These are phyloP conservation scores for Rutstroemia sp. DNA, from an alignment of 2,329 filamentous ascomycete species.

Conservation along the genomic window DNA sequence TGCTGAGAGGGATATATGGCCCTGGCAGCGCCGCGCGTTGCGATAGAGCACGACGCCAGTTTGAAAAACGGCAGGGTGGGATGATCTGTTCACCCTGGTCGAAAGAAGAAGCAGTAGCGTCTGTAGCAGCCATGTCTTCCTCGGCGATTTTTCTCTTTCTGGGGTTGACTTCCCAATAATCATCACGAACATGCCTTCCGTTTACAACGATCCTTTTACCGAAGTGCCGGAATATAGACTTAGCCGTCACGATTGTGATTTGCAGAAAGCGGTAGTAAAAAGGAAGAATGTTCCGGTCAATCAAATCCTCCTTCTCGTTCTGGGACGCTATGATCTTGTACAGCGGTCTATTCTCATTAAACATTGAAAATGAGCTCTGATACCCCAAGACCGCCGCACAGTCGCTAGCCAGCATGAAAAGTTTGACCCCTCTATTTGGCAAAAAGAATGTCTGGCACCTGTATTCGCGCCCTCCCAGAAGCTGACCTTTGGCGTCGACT, in stretches of 20 bases:
- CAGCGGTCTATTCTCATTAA: slow-evolving; percentile 96
- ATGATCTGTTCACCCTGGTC: too few species aligned
- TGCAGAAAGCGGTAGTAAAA: slow-evolving; percentile 98
- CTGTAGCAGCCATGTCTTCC: too few species aligned
- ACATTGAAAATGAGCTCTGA: slow-evolving; percentile 92
- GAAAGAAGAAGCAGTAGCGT: too few species aligned
- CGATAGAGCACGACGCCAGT: too few species aligned
- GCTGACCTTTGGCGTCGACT: slow-evolving; percentile 74
- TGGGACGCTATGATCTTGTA: slow-evolving; percentile 98
- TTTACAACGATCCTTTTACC: slow-evolving; percentile 88
- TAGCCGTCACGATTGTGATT: slow-evolving; percentile 94
- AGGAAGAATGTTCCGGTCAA: slow-evolving; percentile 87
- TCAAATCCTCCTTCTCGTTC: slow-evolving; percentile 91
- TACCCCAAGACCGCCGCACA: slow-evolving; percentile 92
- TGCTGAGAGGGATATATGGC: too few species aligned
- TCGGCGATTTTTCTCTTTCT: too few species aligned
- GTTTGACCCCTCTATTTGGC: slow-evolving; percentile 80
- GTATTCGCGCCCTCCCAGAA: slow-evolving; percentile 78
- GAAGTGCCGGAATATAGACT: slow-evolving; percentile 98
- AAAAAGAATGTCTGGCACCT: slow-evolving; percentile 90
- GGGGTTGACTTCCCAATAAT: slow-evolving; percentile 99
- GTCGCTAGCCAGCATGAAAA: slow-evolving; percentile 98
- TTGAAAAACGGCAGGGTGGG: too few species aligned
- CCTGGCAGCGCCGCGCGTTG: too few species aligned
- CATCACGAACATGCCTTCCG: slow-evolving; percentile 84